Evolutionary conservation across 2,329 filamentous ascomycete species (phyloP).

Genomic region (Colletotrichum plurivorum): DNA sequence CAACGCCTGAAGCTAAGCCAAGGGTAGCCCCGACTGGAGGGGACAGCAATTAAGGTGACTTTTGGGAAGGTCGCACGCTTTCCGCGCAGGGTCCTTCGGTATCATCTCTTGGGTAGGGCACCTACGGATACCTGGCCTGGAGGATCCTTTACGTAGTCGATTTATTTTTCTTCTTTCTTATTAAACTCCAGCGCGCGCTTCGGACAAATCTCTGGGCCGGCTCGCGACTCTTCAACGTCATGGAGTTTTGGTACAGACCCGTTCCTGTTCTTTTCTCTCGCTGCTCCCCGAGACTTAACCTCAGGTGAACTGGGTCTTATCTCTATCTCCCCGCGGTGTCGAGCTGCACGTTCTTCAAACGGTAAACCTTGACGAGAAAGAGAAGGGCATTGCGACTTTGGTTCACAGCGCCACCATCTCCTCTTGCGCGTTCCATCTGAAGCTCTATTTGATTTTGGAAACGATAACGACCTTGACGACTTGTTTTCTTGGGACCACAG

Average conservation of each 20-base stretch:
- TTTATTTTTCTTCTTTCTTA: conserved; percentile 23
- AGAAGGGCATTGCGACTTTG: conserved; percentile 4
- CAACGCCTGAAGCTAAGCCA: conserved; percentile 35
- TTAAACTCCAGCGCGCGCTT: conserved; percentile 36
- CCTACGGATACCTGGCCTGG: no score
- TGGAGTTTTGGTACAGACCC: conserved; percentile 24
- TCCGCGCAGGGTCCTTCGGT: conserved; percentile 39
- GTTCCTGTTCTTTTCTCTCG: conserved; percentile 11
- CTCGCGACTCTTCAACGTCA: conserved; percentile 34
- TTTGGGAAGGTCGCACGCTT: conserved; percentile 33
- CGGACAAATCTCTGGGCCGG: conserved; percentile 23
- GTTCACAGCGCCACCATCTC: background rate
- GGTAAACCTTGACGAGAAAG: background rate
- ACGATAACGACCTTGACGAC: conserved; percentile 28
- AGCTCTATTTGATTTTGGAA: background rate
- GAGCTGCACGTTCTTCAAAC: background rate
- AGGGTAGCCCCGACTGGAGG: conserved; percentile 38
- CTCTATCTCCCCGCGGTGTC: background rate
- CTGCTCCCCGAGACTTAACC: conserved; percentile 29
- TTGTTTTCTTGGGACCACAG: background rate
- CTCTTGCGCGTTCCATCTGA: no score
- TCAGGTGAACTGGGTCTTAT: conserved; percentile 22
- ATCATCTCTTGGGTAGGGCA: conserved; percentile 23
- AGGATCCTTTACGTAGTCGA: conserved; percentile 37
- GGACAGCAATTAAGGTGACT: conserved; percentile 37